Evolutionary conservation across 2,329 filamentous ascomycete genomes (phyloP), one percentile per base, ranked within the genome.

Genomic region (Alternaria consortialis): DNA sequence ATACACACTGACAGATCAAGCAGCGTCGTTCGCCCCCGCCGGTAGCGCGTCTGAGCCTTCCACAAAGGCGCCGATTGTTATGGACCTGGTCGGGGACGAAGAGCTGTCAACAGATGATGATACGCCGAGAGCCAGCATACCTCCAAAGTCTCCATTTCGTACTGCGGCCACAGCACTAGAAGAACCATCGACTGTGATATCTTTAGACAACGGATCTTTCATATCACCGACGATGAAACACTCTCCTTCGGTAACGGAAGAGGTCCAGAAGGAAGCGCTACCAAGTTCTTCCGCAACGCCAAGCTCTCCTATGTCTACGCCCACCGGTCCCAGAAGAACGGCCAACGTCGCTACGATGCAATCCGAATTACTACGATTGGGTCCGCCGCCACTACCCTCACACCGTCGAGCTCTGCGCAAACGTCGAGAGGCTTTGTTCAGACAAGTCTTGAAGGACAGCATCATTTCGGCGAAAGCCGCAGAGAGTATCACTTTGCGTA

Each of bases 401-500:
- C 36, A 36, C 5, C 50, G 37, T 39, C 50, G 42, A 17, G 3
- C 15, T n/a, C 9, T 42, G 13, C 50, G 50, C 8, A 53, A 53
- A 32, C 37, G 50, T 8, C 50, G 50, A 8, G 50, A 53, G 20
- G 15, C 20, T 42, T 39, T 53, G 9, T 53, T 53, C 7, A 27
- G 17, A n/a, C 37, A 53, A 15, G 37, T 29, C 36, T 29, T 53
- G 4, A 53, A 53, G 23, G 50, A 53, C 27, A 53, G 50, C 23
- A 53, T 53, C 2, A 4, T 53, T 20, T 42, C 27, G 13, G 29
- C 25, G 20, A 53, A 15, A 6, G 15, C 50, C 12, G n/a, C 5
- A 36, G 34, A 36, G 34, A 53, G 31, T 17, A 31, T 32, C 11
- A 29, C 50, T n/a, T 11, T 53, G 8, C 50, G 50, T 29, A 27